Percentiles rank a stretch among this genome's conserved stretches.
phyloP scores from a whole-genome alignment of 257 asterid species.

The Paulownia fortunei region DNA sequence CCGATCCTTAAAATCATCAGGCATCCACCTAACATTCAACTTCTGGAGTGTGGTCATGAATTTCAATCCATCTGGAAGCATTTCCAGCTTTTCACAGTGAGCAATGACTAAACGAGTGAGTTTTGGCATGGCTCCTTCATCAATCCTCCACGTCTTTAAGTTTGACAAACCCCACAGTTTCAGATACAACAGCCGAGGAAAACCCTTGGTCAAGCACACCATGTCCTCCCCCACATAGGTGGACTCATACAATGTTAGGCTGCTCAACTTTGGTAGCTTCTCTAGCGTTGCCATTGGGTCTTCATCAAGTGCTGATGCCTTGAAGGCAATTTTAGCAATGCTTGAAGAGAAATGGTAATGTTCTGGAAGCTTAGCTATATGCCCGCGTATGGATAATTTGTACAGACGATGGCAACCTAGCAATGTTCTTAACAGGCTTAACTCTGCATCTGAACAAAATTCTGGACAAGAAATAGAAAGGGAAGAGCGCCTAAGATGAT shows the following conservation, averaged over 20 bases:
- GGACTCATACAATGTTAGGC: slow-evolving; percentile 36
- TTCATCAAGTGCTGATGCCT: slow-evolving; percentile 38
- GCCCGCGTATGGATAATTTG: slow-evolving; percentile 38
- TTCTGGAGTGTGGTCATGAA: slow-evolving; percentile 41
- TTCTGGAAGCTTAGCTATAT: slow-evolving; percentile 39
- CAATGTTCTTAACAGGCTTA: slow-evolving; percentile 32
- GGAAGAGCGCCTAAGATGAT: slow-evolving; percentile 40
- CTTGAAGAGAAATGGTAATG: slow-evolving; percentile 42
- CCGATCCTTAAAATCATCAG: slow-evolving; percentile 40
- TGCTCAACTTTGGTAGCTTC: slow-evolving; percentile 46
- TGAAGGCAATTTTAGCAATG: slow-evolving; percentile 46
- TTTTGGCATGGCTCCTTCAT: slow-evolving; percentile 44
- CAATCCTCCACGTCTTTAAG: slow-evolving; percentile 42
- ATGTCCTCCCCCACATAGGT: slow-evolving; percentile 45
- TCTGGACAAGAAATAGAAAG: slow-evolving; percentile 37
- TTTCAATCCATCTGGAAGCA: slow-evolving; percentile 45
- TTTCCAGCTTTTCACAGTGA: slow-evolving; percentile 39
- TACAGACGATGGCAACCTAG: slow-evolving; percentile 41
- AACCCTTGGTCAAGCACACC: slow-evolving; percentile 43
- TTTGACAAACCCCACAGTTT: slow-evolving; percentile 37
- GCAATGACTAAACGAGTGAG: slow-evolving; percentile 43
- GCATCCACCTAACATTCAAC: slow-evolving; percentile 45
- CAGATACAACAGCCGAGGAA: slow-evolving; percentile 47
- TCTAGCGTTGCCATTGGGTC: slow-evolving; percentile 50
- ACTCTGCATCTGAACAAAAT: slow-evolving; percentile 41